Evolutionary conservation across 768 basidiomycete genomes (phyloP).

Genomic region (Boletus reticulatus): DNA sequence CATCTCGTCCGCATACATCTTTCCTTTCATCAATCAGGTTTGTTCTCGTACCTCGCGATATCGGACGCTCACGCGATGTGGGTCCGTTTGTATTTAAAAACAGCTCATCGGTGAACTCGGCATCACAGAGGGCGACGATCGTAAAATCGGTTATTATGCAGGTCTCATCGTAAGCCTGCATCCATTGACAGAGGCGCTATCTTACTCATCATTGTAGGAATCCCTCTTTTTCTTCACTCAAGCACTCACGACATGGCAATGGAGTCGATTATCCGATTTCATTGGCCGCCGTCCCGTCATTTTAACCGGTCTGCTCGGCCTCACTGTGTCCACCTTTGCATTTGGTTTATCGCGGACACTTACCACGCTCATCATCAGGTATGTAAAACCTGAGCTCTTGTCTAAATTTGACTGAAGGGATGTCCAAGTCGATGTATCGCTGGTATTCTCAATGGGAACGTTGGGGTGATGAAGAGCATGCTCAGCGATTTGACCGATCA

Average conservation of each 20-base stretch:
- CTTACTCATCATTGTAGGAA: conserved; percentile 38
- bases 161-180: conserved; percentile 48
- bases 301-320: conserved; percentile 53
- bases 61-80: background rate
- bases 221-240: conserved; percentile 62
- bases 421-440: conserved; percentile 32
- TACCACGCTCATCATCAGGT: conserved; percentile 56
- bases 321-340: conserved; percentile 49
- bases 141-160: conserved; percentile 57
- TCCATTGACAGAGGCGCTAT: background rate
- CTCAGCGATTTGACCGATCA: background rate
- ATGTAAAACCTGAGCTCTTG: background rate
- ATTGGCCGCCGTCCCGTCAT: conserved; percentile 62
- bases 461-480: conserved; percentile 37
- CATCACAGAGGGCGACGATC: conserved; percentile 54
- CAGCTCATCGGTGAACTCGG: conserved; percentile 64
- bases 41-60: background rate
- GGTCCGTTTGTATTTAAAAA: background rate
- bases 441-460: conserved; percentile 38
- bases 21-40: conserved; percentile 63
- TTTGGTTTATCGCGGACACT: conserved; percentile 65
- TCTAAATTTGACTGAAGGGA: conserved; percentile 1
- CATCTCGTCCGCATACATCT: conserved; percentile 52
- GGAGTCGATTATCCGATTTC: conserved; percentile 61
- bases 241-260: conserved; percentile 57